phyloP scores from a whole-genome alignment of 2,329 filamentous ascomycete species.

The Colletotrichum melonis region DNA sequence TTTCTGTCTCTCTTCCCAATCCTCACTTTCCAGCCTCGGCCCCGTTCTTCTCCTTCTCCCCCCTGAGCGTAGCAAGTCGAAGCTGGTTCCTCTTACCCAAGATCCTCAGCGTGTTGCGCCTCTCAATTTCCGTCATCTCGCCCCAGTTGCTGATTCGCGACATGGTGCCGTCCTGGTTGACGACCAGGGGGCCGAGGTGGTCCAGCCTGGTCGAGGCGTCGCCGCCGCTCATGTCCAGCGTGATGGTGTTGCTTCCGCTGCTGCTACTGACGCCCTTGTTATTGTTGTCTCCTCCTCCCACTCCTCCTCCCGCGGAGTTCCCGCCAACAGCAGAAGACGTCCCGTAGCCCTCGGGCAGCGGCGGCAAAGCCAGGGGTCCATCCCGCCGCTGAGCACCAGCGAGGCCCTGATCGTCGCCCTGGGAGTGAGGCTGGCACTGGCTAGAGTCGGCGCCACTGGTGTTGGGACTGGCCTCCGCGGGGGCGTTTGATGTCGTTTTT shows the following conservation, averaged over 20 bases:
- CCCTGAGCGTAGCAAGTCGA: constrained; percentile 64
- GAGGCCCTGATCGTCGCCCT: neutral
- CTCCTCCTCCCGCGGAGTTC: constrained; percentile 1
- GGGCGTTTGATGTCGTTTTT: constrained; percentile 29
- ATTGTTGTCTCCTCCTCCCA: neutral
- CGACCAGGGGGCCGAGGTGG: constrained; percentile 77
- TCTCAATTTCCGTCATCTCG: constrained; percentile 76
- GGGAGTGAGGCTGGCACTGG: constrained; percentile 24
- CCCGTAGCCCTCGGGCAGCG: constrained; percentile 23
- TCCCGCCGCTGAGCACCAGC: neutral
- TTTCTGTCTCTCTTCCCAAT: constrained; percentile 23
- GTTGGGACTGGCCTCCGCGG: constrained; percentile 12
- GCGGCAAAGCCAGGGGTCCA: constrained; percentile 32
- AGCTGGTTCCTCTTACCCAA: constrained; percentile 76
- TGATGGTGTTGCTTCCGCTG: constrained; percentile 32
- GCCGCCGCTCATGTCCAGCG: constrained; percentile 47
- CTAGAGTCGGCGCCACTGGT: constrained; percentile 17
- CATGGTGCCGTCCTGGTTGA: constrained; percentile 78
- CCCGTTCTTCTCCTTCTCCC: neutral
- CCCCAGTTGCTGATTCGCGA: constrained; percentile 80
- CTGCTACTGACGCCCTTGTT: neutral
- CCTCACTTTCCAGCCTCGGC: constrained; percentile 41
- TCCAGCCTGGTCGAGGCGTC: constrained; percentile 67
- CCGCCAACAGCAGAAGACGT: neutral
- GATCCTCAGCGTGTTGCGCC: constrained; percentile 73